Conservation (phyloP, 1,284 basidiomycete species). For the Cryptococcus wingfieldii region DNA sequence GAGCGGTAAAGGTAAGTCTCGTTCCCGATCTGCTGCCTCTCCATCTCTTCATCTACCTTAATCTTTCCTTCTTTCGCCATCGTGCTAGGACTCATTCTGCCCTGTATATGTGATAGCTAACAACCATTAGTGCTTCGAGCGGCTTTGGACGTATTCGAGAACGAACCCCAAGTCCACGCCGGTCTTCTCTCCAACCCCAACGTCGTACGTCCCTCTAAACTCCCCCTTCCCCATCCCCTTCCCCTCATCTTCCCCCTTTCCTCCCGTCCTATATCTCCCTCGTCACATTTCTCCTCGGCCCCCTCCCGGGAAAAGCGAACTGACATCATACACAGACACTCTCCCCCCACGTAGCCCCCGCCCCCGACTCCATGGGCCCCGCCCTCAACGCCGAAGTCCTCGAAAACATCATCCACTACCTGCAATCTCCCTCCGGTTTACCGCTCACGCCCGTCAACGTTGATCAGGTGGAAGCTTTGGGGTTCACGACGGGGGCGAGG, state of each 20-base stretch:
- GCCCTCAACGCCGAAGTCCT: conserved; percentile 20
- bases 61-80: too few relatives aligned
- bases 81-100: too few relatives aligned
- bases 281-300: background rate
- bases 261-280: background rate
- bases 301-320: too few relatives aligned
- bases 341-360: conserved; percentile 19
- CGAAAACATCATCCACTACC: conserved; percentile 22
- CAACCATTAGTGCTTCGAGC: conserved; percentile 20
- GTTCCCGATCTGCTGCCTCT: too few relatives aligned
- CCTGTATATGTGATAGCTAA: too few relatives aligned
- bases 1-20: conserved; percentile 24
- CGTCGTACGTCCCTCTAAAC: conserved; percentile 18
- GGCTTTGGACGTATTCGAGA: conserved; percentile 32
- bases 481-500: too few relatives aligned
- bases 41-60: too few relatives aligned
- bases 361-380: conserved; percentile 13
- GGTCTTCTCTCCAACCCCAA: conserved; percentile 20
- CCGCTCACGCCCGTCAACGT: conserved; percentile 30
- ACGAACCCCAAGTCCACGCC: conserved; percentile 30
- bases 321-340: conserved; percentile 8
- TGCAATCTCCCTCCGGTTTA: conserved; percentile 18
- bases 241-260: too few relatives aligned
- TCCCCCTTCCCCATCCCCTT: background rate
- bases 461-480: conserved; percentile 1